Evolutionary conservation across 805 yeast species (phyloP), one percentile per base, ranked within the genome.

Genomic region (Komagataella phaffii): DNA sequence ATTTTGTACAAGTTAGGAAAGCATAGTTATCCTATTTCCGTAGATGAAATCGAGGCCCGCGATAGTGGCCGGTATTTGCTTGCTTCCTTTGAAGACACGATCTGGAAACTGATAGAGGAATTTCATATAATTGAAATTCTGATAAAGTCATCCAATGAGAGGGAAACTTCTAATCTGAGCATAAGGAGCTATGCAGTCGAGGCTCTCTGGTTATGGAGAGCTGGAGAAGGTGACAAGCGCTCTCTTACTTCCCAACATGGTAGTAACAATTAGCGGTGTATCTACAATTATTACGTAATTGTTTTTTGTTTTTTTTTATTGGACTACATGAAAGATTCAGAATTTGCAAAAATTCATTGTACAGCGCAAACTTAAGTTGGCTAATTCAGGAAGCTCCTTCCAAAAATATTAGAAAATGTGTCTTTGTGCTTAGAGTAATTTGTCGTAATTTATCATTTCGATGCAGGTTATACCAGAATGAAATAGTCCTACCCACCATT

Each of bases 141-240:
- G 24, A 72, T 79, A 44, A 83, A 81, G 49, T 82, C 86, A 30
- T 76, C 88, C 0, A 84, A 85, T 58, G 95, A 85, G 49, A 63
- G 64, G 12, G 69, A 66, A 50, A 83, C 88, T 0, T 70, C 66
- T 17, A 87, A 85, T 63, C 54, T 90, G 30, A 83, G 90, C 43
- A 89, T 89, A 1, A 72, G 86, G 58, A 85, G 78, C 57, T 87
- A 88, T 63, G 95, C 96, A 1, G 73, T 85, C 30, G 97, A 90
- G 57, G 95, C 96, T 0, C 71, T 90, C 43, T 90, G 96, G 96
- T 67, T 90, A 51, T 88, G 95, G 93, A 82, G 75, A 57, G 66
- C 74, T 57, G 79, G 76, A 1, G 77, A 77, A 0, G 80, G 76
- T n/a, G 48, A 21, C 23, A 21, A 21, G 23, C 4, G 6, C 23